phyloP scores from a whole-genome alignment of 2,329 filamentous ascomycete species.

The Claviceps quebecensis region DNA sequence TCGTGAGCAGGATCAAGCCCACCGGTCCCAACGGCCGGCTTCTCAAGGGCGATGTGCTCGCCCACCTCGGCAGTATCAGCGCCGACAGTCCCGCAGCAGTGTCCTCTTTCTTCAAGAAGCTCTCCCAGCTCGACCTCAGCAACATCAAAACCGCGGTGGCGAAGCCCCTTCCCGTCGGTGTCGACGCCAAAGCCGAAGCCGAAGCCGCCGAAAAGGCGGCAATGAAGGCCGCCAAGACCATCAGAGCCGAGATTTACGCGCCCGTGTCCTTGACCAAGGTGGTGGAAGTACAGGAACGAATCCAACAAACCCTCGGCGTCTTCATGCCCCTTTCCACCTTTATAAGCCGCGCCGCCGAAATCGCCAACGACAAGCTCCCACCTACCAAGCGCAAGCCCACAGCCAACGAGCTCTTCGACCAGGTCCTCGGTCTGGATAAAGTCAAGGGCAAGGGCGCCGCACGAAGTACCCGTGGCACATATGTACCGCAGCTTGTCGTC shows the following conservation, averaged over 20 bases:
- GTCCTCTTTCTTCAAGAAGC: constrained; percentile 57
- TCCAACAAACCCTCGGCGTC: constrained; percentile 64
- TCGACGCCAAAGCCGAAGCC: too few relatives aligned
- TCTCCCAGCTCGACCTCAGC: constrained; percentile 78
- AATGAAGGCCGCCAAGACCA: constrained; percentile 15
- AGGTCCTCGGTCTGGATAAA: constrained; percentile 59
- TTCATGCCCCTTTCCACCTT: constrained; percentile 77
- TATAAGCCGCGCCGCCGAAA: constrained; percentile 66
- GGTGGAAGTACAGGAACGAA: constrained; percentile 64
- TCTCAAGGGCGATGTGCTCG: constrained; percentile 89
- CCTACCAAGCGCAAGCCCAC: constrained; percentile 47
- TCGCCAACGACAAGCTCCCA: constrained; percentile 81
- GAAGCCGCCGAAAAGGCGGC: too few relatives aligned
- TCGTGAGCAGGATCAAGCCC: constrained; percentile 68
- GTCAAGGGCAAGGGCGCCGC: constrained; percentile 19
- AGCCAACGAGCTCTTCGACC: constrained; percentile 75
- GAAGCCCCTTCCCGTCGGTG: constrained; percentile 19
- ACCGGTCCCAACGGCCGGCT: constrained; percentile 80
- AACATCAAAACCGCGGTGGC: constrained; percentile 73
- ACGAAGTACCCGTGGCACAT: constrained; percentile 43
- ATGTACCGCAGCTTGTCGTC: constrained; percentile 58
- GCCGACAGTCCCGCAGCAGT: constrained; percentile 56
- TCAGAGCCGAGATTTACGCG: constrained; percentile 46
- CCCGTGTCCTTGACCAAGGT: constrained; percentile 70
- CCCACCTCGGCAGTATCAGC: constrained; percentile 69